Percentiles rank a stretch among this genome's conserved stretches.
phyloP scores from a whole-genome alignment of 805 yeast species.

The Barnettozyma sucrosica region DNA sequence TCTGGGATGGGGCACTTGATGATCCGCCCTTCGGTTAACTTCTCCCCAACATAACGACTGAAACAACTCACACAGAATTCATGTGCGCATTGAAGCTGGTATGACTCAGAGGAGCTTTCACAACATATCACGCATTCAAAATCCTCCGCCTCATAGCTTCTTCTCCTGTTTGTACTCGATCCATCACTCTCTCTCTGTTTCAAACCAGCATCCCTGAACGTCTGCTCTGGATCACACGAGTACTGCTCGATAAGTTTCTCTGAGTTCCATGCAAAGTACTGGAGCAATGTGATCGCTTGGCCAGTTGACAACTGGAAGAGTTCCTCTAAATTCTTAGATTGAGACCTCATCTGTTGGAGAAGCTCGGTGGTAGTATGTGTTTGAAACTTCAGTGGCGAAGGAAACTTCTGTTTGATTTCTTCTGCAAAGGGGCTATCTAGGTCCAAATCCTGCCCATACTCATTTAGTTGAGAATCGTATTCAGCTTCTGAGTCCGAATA shows the following conservation, averaged over 20 bases:
- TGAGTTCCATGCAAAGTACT: constrained; percentile 52
- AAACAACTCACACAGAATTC: constrained; percentile 68
- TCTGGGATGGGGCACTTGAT: constrained; percentile 56
- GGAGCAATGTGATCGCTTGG: constrained; percentile 39
- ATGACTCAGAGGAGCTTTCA: constrained; percentile 42
- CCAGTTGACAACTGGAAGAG: constrained; percentile 34
- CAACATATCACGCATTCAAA: constrained; percentile 70
- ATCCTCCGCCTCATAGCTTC: constrained; percentile 14
- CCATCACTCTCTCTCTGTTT: not conserved
- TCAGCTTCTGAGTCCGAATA: constrained; percentile 1
- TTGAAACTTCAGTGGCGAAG: constrained; percentile 9
- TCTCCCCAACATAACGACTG: constrained; percentile 46
- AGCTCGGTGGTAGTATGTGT: constrained; percentile 28
- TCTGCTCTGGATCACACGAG: constrained; percentile 37
- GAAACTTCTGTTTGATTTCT: not conserved
- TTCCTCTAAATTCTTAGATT: constrained; percentile 30
- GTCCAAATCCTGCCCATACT: not conserved
- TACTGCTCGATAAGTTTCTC: constrained; percentile 51
- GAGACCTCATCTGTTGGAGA: constrained; percentile 13
- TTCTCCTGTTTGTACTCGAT: not conserved
- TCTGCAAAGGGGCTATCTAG: not conserved
- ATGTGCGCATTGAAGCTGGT: constrained; percentile 64
- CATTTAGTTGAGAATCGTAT: not conserved
- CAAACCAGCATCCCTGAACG: constrained; percentile 32
- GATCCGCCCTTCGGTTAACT: constrained; percentile 36